These are phyloP conservation scores for Monilinia aucupariae DNA, from an alignment of 2,329 filamentous ascomycete species.

Conservation along the genomic window DNA sequence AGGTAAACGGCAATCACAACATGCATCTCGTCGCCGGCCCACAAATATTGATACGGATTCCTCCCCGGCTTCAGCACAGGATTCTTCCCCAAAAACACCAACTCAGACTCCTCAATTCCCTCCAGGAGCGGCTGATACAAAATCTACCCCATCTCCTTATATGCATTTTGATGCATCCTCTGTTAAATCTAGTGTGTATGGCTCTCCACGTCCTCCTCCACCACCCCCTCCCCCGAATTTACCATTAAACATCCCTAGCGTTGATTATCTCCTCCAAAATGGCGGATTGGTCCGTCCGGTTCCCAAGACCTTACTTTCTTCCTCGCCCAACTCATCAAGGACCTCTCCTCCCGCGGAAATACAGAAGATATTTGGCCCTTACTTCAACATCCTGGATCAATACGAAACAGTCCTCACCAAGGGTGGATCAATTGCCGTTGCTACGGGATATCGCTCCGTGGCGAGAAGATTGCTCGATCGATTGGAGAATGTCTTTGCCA, in stretches of 20 bases:
- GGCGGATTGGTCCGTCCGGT: slow-evolving; percentile 71
- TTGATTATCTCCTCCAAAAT: slow-evolving; percentile 88
- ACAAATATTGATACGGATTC: slow-evolving; percentile 31
- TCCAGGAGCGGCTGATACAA: slow-evolving; percentile 26
- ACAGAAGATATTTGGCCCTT: slow-evolving; percentile 72
- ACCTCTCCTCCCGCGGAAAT: slow-evolving; percentile 47
- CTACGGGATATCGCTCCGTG: slow-evolving; percentile 92
- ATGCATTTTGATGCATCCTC: slow-evolving; percentile 37
- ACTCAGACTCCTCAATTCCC: slow-evolving; percentile 49
- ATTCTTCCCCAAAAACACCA: slow-evolving; percentile 57
- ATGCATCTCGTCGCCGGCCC: slow-evolving; percentile 36
- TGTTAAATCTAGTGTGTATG: slow-evolving; percentile 29
- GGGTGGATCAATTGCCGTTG: slow-evolving; percentile 86
- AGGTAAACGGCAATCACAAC: slow-evolving; percentile 38
- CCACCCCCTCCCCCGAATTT: slow-evolving; percentile 58
- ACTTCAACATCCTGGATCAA: slow-evolving; percentile 77
- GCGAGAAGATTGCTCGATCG: slow-evolving; percentile 83
- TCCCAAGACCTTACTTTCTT: slow-evolving; percentile 66
- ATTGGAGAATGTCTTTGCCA: slow-evolving; percentile 87
- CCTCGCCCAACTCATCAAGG: slow-evolving; percentile 42
- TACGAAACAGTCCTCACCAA: slow-evolving; percentile 76
- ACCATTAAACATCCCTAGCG: slow-evolving; percentile 66
- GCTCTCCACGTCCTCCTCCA: slow-evolving; percentile 54
- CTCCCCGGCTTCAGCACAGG: slow-evolving; percentile 46
- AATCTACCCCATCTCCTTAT: slow-evolving; percentile 33